Conservation (phyloP, 2,329 filamentous ascomycete species). For the Alternaria postmessia region DNA sequence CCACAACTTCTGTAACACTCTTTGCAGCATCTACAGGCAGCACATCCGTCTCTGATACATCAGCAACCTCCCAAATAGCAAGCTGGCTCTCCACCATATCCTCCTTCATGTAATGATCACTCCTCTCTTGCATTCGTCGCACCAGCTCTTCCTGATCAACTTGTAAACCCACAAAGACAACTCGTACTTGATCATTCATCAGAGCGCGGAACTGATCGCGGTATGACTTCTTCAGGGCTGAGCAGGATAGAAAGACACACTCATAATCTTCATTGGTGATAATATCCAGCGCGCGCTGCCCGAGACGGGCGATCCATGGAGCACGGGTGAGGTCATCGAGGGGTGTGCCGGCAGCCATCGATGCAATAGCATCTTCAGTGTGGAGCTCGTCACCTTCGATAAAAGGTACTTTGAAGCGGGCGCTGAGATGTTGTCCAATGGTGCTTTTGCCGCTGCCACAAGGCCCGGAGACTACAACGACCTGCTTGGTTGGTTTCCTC, state of each 20-base stretch:
- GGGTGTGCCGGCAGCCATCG: slow-evolving; percentile 42
- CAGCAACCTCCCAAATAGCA: slow-evolving; percentile 38
- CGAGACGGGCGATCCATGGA: slow-evolving; percentile 3
- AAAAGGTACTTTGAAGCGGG: slow-evolving; percentile 42
- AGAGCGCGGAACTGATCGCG: slow-evolving; percentile 44
- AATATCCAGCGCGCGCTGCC: not conserved
- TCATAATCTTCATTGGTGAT: not conserved
- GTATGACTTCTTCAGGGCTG: slow-evolving; percentile 48
- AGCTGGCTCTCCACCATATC: slow-evolving; percentile 42
- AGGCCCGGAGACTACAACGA: slow-evolving; percentile 52
- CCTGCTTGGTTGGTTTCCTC: slow-evolving; percentile 21
- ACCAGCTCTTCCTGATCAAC: slow-evolving; percentile 38
- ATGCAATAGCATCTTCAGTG: slow-evolving; percentile 41
- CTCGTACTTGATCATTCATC: slow-evolving; percentile 21
- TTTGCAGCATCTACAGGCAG: slow-evolving; percentile 40
- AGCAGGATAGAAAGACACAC: slow-evolving; percentile 48
- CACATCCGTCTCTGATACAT: slow-evolving; percentile 46
- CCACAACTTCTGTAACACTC: slow-evolving; percentile 6
- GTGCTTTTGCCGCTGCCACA: slow-evolving; percentile 56
- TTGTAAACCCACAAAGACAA: slow-evolving; percentile 52
- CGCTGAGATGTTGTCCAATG: slow-evolving; percentile 43
- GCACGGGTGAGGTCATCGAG: slow-evolving; percentile 22
- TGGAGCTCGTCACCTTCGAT: slow-evolving; percentile 56
- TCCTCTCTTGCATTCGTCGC: slow-evolving; percentile 35
- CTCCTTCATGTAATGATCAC: slow-evolving; percentile 50